Evolutionary conservation across 768 basidiomycete genomes (phyloP).

Genomic region (Phlebiopsis gigantea): DNA sequence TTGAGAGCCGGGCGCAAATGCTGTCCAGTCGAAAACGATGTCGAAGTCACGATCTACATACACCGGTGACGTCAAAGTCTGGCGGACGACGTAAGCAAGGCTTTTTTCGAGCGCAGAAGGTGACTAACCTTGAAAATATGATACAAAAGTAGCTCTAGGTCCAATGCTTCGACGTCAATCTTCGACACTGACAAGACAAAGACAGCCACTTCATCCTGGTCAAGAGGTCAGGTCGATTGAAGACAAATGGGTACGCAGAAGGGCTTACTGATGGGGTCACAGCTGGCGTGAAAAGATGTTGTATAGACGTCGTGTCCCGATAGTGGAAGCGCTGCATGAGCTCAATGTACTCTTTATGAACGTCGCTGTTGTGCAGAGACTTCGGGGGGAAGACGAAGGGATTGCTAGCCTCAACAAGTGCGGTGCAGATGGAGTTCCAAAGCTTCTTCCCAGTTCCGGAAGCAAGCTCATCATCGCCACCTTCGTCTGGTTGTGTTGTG

Average conservation of each 20-base stretch:
- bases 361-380: slow-evolving; percentile 39
- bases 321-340: slow-evolving; percentile 62
- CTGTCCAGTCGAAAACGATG: slow-evolving; percentile 78
- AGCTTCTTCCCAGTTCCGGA: slow-evolving; percentile 69
- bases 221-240: background rate
- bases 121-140: slow-evolving; percentile 65
- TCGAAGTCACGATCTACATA: slow-evolving; percentile 54
- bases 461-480: slow-evolving; percentile 40
- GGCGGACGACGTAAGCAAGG: background rate
- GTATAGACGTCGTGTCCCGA: slow-evolving; percentile 55
- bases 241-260: too few species aligned
- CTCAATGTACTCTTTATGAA: slow-evolving; percentile 63
- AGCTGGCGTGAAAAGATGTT: slow-evolving; percentile 51
- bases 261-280: background rate
- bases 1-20: slow-evolving; percentile 69
- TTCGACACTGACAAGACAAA: slow-evolving; percentile 64
- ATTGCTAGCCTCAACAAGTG: slow-evolving; percentile 73
- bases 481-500: slow-evolving; percentile 42
- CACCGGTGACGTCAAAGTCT: slow-evolving; percentile 48
- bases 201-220: slow-evolving; percentile 37
- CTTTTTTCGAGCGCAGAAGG: too few species aligned
- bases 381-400: slow-evolving; percentile 62
- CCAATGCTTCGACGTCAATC: slow-evolving; percentile 74
- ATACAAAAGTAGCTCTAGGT: slow-evolving; percentile 73
- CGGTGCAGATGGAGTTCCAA: slow-evolving; percentile 76